Evolutionary conservation across 2,329 filamentous ascomycete genomes (phyloP).

Genomic region (Catunica adiposa): DNA sequence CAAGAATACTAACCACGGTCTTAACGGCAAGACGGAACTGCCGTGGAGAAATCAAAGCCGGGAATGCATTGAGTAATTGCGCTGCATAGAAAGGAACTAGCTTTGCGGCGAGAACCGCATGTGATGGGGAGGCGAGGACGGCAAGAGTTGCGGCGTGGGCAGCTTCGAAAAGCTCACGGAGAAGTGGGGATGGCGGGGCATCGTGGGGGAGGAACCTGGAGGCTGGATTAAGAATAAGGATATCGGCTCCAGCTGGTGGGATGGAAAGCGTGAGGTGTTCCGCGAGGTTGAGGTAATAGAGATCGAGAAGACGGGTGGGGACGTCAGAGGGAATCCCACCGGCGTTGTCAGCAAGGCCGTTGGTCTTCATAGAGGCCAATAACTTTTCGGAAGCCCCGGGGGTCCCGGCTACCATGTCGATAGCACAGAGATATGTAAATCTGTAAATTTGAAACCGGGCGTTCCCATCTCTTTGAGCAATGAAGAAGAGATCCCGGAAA

Average conservation of each 20-base stretch:
- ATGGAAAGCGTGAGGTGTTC: slow-evolving; percentile 67
- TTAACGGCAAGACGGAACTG: slow-evolving; percentile 84
- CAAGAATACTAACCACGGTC: slow-evolving; percentile 65
- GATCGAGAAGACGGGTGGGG: slow-evolving; percentile 52
- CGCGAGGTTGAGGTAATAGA: slow-evolving; percentile 75
- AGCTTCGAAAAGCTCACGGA: slow-evolving; percentile 59
- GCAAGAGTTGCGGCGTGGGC: slow-evolving; percentile 72
- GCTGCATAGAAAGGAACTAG: slow-evolving; percentile 74
- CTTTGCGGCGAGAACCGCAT: slow-evolving; percentile 50
- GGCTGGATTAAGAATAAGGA: slow-evolving; percentile 57
- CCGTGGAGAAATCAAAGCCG: slow-evolving; percentile 56
- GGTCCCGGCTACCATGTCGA: slow-evolving; percentile 66
- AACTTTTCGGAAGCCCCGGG: slow-evolving; percentile 49
- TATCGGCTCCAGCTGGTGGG: slow-evolving; percentile 49
- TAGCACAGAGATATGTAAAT: slow-evolving; percentile 66
- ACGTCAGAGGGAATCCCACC: slow-evolving; percentile 17
- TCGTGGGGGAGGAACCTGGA: slow-evolving; percentile 49
- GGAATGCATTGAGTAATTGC: slow-evolving; percentile 64
- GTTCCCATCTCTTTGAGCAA: slow-evolving; percentile 57
- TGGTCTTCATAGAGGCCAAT: slow-evolving; percentile 43
- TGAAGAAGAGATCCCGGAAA: slow-evolving; percentile 65
- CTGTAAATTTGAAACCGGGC: slow-evolving; percentile 67
- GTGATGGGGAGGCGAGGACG: slow-evolving; percentile 64
- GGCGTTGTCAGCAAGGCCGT: slow-evolving; percentile 25
- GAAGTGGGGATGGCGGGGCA: slow-evolving; percentile 28